phyloP scores from a whole-genome alignment of 2,329 filamentous ascomycete species.

The Capronia epimyces region DNA sequence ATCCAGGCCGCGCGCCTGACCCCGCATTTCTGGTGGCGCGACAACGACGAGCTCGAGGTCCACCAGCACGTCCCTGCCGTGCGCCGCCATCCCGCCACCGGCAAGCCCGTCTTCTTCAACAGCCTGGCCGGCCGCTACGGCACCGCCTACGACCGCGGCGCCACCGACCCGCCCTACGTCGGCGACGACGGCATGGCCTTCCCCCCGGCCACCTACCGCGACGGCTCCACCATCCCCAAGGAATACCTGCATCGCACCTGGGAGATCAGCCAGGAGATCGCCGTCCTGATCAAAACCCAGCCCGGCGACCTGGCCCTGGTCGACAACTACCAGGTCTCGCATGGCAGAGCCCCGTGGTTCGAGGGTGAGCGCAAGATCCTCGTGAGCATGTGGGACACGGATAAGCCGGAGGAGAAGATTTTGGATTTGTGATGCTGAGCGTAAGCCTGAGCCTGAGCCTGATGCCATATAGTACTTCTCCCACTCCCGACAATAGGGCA shows the following conservation, averaged over 20 bases:
- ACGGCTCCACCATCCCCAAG: not conserved
- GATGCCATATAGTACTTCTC: too few species aligned
- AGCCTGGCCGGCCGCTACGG: not conserved
- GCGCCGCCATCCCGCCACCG: not conserved
- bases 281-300: not conserved
- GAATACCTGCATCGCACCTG: not conserved
- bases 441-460: too few species aligned
- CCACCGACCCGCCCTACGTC: not conserved
- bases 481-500: too few species aligned
- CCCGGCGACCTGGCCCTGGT: slow-evolving; percentile 1
- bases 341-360: slow-evolving; percentile 1
- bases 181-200: not conserved
- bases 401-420: not conserved
- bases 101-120: not conserved
- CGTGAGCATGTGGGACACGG: not conserved
- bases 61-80: slow-evolving; percentile 2
- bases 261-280: slow-evolving; percentile 1
- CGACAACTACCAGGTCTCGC: slow-evolving; percentile 1
- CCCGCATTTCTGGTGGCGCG: not conserved
- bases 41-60: not conserved
- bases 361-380: not conserved
- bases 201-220: not conserved
- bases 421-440: not conserved
- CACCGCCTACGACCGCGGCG: not conserved
- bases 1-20: not conserved